phyloP scores from a whole-genome alignment of 2,329 filamentous ascomycete species.

The Xylaria sp. region DNA sequence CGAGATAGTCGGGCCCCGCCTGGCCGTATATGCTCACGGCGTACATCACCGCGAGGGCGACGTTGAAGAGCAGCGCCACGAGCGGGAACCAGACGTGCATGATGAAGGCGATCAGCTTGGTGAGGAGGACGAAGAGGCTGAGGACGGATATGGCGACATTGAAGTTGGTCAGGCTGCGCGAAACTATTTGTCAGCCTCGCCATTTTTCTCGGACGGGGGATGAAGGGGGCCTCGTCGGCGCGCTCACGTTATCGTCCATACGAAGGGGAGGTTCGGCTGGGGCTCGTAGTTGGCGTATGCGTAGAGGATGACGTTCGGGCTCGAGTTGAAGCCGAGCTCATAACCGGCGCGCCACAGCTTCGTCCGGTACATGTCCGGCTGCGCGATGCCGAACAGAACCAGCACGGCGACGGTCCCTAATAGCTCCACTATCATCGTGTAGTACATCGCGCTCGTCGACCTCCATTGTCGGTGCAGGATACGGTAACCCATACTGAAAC shows the following conservation, averaged over 20 bases:
- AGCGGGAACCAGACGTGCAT: constrained; percentile 73
- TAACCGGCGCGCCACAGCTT: constrained; percentile 74
- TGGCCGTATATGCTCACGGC: constrained; percentile 69
- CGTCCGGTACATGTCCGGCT: constrained; percentile 72
- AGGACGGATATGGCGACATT: constrained; percentile 78
- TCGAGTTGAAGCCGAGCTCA: constrained; percentile 73
- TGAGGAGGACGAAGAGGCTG: constrained; percentile 74
- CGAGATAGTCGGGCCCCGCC: constrained; percentile 72
- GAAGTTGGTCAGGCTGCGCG: constrained; percentile 69
- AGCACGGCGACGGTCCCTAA: constrained; percentile 65
- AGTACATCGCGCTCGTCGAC: constrained; percentile 61
- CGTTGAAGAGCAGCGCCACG: constrained; percentile 61
- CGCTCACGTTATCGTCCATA: constrained; percentile 75
- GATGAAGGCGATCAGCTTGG: constrained; percentile 69
- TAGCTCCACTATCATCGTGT: constrained; percentile 68
- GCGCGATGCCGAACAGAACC: constrained; percentile 72
- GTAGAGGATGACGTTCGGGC: constrained; percentile 69
- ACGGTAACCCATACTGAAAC: constrained; percentile 48
- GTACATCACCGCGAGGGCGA: constrained; percentile 63
- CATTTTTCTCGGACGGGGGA: background rate
- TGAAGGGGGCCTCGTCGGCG: background rate
- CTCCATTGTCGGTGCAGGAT: constrained; percentile 64
- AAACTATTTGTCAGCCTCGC: constrained; percentile 21
- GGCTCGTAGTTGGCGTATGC: constrained; percentile 72
- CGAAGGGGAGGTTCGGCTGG: constrained; percentile 63